These are phyloP conservation scores for Falciphora oryzae DNA, from an alignment of 2,329 filamentous ascomycete species.

Conservation along the genomic window DNA sequence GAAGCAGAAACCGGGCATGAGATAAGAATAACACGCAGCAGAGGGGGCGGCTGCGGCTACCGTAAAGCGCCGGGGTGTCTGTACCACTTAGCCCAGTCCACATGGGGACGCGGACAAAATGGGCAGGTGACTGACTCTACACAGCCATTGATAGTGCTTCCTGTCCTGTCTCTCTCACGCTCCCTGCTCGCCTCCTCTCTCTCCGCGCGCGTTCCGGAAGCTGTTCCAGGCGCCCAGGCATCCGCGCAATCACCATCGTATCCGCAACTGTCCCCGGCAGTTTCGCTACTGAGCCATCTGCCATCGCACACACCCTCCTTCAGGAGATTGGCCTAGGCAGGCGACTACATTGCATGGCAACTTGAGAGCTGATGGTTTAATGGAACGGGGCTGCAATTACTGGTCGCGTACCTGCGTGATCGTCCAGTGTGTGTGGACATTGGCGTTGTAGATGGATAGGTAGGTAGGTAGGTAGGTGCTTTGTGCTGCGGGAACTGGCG, in stretches of 20 bases:
- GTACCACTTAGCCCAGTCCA: neutral
- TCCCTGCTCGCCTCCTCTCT: neutral
- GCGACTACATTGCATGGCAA: neutral
- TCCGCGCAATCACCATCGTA: neutral
- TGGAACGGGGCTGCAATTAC: neutral
- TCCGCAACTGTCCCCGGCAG: neutral
- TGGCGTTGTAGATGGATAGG: neutral
- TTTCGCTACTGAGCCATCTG: neutral
- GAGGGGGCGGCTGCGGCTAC: neutral
- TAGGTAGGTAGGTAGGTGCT: neutral
- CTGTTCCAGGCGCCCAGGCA: neutral
- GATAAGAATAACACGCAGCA: neutral
- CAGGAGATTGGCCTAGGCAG: no score
- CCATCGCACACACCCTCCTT: neutral
- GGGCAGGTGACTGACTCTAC: conserved; percentile 6
- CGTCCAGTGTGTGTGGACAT: neutral
- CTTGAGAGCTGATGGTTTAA: neutral
- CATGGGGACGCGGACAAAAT: neutral
- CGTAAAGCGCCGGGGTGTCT: neutral
- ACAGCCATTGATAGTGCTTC: neutral
- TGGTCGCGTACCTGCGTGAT: conserved; percentile 7
- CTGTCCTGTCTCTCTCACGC: neutral
- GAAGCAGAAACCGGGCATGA: neutral
- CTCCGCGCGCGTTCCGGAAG: neutral
- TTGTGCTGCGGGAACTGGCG: neutral